A percentile compares a stretch with the other conserved stretches of the same genome.
Conservation (phyloP, 2,329 filamentous ascomycete species). For the Septoria linicola region DNA sequence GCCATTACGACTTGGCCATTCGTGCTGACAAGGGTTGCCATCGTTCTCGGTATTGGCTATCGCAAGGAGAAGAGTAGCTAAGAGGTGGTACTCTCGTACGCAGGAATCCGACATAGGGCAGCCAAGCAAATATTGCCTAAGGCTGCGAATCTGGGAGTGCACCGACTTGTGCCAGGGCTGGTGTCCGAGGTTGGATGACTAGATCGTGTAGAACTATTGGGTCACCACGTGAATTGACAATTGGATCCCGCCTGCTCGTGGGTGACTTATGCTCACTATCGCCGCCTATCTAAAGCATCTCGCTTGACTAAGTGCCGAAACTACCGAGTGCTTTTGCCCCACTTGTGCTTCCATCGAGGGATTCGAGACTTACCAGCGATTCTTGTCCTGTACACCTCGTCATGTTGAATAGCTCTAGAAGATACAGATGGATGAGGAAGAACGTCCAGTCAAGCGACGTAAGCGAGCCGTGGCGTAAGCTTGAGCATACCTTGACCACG, state of each 20-base stretch:
- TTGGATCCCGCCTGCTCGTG: too few relatives aligned
- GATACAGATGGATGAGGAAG: not conserved
- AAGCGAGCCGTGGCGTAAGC: slow-evolving; percentile 20
- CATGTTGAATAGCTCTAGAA: too few relatives aligned
- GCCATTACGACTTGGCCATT: slow-evolving; percentile 34
- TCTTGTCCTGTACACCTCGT: too few relatives aligned
- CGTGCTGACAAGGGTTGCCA: slow-evolving; percentile 30
- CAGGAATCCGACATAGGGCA: not conserved
- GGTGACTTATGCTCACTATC: too few relatives aligned
- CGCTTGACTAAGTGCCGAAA: not conserved
- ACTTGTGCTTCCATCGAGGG: too few relatives aligned
- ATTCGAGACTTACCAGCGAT: too few relatives aligned
- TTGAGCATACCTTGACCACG: not conserved
- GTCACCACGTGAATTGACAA: too few relatives aligned
- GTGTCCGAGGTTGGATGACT: too few relatives aligned
- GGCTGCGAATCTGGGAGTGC: too few relatives aligned
- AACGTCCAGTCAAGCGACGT: slow-evolving; percentile 17
- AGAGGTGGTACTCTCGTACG: not conserved
- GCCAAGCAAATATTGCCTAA: not conserved
- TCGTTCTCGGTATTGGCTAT: slow-evolving; percentile 30
- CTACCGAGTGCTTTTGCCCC: not conserved
- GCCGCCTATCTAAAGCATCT: not conserved
- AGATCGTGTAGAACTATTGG: too few relatives aligned
- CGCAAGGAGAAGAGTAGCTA: slow-evolving; percentile 12
- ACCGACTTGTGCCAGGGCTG: too few relatives aligned